phyloP scores from a whole-genome alignment of 108 stramenopile genomes.

The Ochromonas danica region DNA sequence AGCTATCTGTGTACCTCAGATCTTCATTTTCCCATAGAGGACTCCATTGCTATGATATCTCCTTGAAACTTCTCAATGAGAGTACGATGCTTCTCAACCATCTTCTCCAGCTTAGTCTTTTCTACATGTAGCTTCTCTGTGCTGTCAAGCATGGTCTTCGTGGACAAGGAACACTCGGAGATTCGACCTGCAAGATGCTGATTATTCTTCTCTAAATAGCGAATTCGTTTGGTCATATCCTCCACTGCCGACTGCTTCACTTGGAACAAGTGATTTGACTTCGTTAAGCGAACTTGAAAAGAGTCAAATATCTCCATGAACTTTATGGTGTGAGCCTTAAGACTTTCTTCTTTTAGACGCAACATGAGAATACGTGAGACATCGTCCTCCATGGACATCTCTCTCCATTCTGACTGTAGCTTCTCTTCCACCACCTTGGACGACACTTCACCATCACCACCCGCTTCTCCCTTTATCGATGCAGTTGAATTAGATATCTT shows the following conservation, averaged over 20 bases:
- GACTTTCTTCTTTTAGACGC: background rate
- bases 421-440: no score
- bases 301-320: background rate
- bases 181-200: background rate
- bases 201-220: background rate
- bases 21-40: no score
- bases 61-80: background rate
- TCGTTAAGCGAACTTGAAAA: background rate
- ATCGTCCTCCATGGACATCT: no score
- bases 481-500: no score
- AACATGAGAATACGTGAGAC: no score
- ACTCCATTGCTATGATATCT: background rate
- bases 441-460: no score
- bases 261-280: background rate
- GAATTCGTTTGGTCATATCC: background rate
- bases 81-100: background rate
- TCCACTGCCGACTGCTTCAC: background rate
- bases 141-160: background rate
- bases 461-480: no score
- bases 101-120: background rate
- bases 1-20: no score
- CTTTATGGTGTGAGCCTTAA: background rate
- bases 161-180: background rate
- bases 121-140: background rate
- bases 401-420: no score